Percentiles rank a stretch among this genome's conserved stretches.
phyloP scores from a whole-genome alignment of 768 basidiomycete genomes.

The Trametes cinnabarina region DNA sequence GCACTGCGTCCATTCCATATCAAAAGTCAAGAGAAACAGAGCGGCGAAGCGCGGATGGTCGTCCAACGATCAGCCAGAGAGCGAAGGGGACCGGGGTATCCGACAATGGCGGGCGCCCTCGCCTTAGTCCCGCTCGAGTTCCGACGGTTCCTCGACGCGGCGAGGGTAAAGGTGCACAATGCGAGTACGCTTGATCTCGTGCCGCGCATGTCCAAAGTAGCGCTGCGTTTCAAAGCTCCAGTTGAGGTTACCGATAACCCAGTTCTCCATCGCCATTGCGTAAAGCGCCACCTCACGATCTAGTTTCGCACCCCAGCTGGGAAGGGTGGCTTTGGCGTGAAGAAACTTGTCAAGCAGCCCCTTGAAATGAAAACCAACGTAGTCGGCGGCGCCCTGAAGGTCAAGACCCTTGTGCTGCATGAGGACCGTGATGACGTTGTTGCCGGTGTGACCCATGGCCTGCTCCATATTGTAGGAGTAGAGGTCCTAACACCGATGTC shows the following conservation, averaged over 20 bases:
- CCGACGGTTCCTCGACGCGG: conserved; percentile 13
- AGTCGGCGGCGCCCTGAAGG: conserved; percentile 59
- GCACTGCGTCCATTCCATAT: background rate
- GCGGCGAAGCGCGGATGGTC: background rate
- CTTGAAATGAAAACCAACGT: conserved; percentile 50
- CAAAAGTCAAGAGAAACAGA: background rate
- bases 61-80: background rate
- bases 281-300: conserved; percentile 52
- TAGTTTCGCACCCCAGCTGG: conserved; percentile 43
- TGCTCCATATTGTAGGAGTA: conserved; percentile 77
- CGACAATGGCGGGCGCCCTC: background rate
- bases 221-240: conserved; percentile 71
- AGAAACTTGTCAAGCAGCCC: conserved; percentile 51
- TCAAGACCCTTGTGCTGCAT: conserved; percentile 53
- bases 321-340: conserved; percentile 43
- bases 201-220: conserved; percentile 60
- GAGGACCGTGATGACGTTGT: conserved; percentile 68
- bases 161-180: conserved; percentile 23
- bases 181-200: conserved; percentile 42
- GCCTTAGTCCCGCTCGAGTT: conserved; percentile 12
- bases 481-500: conserved; percentile 45
- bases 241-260: conserved; percentile 61
- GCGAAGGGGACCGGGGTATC: background rate
- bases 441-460: conserved; percentile 58
- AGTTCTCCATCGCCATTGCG: conserved; percentile 54